phyloP scores from a whole-genome alignment of 1,284 basidiomycete genomes.

The Entoloma clypeatum region DNA sequence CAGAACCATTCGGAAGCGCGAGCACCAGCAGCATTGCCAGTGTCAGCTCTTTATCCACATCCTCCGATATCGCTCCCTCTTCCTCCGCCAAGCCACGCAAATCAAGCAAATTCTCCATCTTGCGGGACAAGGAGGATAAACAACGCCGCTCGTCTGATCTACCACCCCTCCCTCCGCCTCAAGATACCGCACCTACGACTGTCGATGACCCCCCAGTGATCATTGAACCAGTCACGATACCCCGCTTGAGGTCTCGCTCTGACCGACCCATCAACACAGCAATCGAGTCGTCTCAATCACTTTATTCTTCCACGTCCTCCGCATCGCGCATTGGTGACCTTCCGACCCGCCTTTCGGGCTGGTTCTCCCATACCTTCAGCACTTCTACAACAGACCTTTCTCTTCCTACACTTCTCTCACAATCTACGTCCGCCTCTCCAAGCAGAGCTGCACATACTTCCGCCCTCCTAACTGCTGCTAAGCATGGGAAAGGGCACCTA shows the following conservation, averaged over 20 bases:
- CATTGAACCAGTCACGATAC: conserved; percentile 27
- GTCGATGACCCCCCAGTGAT: conserved; percentile 29
- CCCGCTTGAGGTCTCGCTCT: conserved; percentile 29
- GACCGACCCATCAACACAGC: conserved; percentile 27
- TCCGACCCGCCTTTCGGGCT: conserved; percentile 66
- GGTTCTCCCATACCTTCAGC: conserved; percentile 73
- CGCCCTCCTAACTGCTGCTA: conserved; percentile 46
- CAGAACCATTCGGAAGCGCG: conserved; percentile 33
- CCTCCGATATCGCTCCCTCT: conserved; percentile 29
- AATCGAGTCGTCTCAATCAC: conserved; percentile 17
- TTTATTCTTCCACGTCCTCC: conserved; percentile 31
- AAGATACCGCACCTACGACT: conserved; percentile 10
- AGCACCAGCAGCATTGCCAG: conserved; percentile 39
- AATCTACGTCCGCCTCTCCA: conserved; percentile 27
- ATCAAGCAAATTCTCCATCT: conserved; percentile 25
- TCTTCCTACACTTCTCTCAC: conserved; percentile 55
- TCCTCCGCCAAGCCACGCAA: conserved; percentile 25
- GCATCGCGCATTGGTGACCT: conserved; percentile 36
- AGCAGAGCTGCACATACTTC: conserved; percentile 24
- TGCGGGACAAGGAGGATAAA: conserved; percentile 22
- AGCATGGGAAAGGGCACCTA: conserved; percentile 69
- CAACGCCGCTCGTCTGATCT: conserved; percentile 13
- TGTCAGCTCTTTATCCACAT: conserved; percentile 32
- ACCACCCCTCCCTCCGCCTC: neutral
- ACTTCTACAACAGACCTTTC: conserved; percentile 67